Evolutionary conservation across 2,329 filamentous ascomycete species (phyloP), one percentile per base, ranked within the genome.

Genomic region (Colletotrichum sp.): DNA sequence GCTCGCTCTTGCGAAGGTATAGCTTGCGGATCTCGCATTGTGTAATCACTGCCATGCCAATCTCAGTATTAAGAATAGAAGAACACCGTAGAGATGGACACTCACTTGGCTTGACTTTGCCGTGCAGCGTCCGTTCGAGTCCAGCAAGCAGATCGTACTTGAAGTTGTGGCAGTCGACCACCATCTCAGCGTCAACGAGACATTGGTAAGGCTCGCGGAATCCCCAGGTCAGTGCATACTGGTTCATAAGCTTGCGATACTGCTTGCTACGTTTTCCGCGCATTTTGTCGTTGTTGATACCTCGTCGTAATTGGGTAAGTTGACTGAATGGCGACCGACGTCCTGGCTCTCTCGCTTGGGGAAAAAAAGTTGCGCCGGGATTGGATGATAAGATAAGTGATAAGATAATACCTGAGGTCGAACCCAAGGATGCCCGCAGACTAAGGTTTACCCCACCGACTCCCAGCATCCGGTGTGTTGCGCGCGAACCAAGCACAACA

Each of bases 141-240:
- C 93, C 91, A 47, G 90, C 89, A 64, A 94, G 86, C n/a, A 98
- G 87, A 75, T 98, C 94, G 93, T 98, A 98, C 80, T 96, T 97
- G 86, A 94, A 97, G 64, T 91, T 90, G 77, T 93, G 91, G 27
- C 95, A 92, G 82, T 97, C 95, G 80, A 91, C 89, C 66, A 98
- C 90, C 78, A 98, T 94, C 76, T 95, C 92, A 73, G 95, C 94
- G 81, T 98, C 96, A 75, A 98, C 92, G 57, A 98, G 87, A 66
- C 98, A 93, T 86, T 98, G 97, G 85, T 98, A 98, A 13, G 97
- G 95, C 85, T 97, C 94, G 78, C 96, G 94, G 83, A 98, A 98
- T 74, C 94, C 93, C 82, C 98, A 98, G 74, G 92, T 92, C 83
- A 96, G 90, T 81, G 93, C 92, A 89, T 96, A 98, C 81, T 96